phyloP scores from a whole-genome alignment of 768 basidiomycete genomes.

The Calocybe cyanea region DNA sequence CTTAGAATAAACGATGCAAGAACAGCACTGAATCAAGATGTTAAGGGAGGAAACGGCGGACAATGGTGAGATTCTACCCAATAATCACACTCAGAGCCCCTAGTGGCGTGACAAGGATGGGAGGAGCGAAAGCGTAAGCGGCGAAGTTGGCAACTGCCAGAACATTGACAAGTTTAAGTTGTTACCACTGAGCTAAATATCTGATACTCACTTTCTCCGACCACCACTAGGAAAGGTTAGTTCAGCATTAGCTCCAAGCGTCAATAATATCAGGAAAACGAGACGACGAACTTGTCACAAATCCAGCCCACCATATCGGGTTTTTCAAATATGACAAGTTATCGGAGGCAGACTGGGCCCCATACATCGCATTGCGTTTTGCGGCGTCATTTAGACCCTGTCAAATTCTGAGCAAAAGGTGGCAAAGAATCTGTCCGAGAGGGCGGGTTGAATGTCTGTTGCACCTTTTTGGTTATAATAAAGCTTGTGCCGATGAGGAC shows the following conservation, averaged over 20 bases:
- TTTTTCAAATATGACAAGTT: slow-evolving; percentile 84
- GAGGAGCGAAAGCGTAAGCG: slow-evolving; percentile 96
- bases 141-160: slow-evolving; percentile 81
- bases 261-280: not conserved
- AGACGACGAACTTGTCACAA: slow-evolving; percentile 73
- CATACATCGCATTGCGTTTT: slow-evolving; percentile 40
- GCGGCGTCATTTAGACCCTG: slow-evolving; percentile 91
- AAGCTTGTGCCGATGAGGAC: slow-evolving; percentile 92
- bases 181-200: not conserved
- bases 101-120: slow-evolving; percentile 97
- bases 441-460: slow-evolving; percentile 4
- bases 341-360: slow-evolving; percentile 66
- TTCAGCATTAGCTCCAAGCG: too few relatives aligned
- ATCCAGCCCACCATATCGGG: slow-evolving; percentile 97
- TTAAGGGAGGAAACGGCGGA: not conserved
- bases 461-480: slow-evolving; percentile 99
- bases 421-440: not conserved
- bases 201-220: slow-evolving; percentile 76
- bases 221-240: slow-evolving; percentile 70
- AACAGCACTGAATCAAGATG: slow-evolving; percentile 63
- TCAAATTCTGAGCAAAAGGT: slow-evolving; percentile 1
- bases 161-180: not conserved
- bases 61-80: slow-evolving; percentile 57
- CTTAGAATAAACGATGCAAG: slow-evolving; percentile 90
- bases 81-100: slow-evolving; percentile 95